Conservation (phyloP, 495 filamentous ascomycete species). For the Lasiosphaeria hispida region DNA sequence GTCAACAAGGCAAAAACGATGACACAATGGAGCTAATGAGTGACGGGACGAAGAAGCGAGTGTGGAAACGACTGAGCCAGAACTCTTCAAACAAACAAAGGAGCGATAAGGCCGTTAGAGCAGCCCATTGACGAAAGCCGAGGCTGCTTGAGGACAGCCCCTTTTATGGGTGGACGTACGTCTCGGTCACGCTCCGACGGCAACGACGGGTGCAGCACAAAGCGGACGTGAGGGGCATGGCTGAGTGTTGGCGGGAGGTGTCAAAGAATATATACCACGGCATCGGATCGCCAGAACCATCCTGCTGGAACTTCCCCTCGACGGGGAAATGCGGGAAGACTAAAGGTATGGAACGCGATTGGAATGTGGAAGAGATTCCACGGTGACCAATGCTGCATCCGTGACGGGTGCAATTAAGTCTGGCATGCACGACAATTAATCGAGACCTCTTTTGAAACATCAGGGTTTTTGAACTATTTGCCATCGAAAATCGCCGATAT, state of each 20-base stretch:
- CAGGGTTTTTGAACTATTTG: conserved; percentile 6
- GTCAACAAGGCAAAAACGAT: neutral
- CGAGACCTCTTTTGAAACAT: conserved; percentile 7
- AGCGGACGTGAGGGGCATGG: neutral
- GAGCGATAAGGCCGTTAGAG: conserved; percentile 20
- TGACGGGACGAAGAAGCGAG: conserved; percentile 12
- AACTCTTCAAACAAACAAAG: conserved; percentile 26
- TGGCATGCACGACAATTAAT: conserved; percentile 22
- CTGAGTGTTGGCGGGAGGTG: neutral
- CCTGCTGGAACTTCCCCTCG: conserved; percentile 19
- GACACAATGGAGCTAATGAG: neutral
- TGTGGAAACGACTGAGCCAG: conserved; percentile 9
- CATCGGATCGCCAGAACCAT: conserved; percentile 18
- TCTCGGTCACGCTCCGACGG: neutral
- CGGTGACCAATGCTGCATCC: conserved; percentile 14
- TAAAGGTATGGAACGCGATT: conserved; percentile 2
- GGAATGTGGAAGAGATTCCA: conserved; percentile 24
- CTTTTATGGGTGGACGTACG: conserved; percentile 15
- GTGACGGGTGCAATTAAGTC: conserved; percentile 9
- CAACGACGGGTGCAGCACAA: conserved; percentile 13
- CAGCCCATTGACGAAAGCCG: conserved; percentile 18
- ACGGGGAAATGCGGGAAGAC: neutral
- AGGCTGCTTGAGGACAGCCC: conserved; percentile 6
- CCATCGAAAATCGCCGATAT: neutral
- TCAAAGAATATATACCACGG: conserved; percentile 21